Conservation (phyloP, 768 basidiomycete species). For the Pilatotrama ljubarskyi region DNA sequence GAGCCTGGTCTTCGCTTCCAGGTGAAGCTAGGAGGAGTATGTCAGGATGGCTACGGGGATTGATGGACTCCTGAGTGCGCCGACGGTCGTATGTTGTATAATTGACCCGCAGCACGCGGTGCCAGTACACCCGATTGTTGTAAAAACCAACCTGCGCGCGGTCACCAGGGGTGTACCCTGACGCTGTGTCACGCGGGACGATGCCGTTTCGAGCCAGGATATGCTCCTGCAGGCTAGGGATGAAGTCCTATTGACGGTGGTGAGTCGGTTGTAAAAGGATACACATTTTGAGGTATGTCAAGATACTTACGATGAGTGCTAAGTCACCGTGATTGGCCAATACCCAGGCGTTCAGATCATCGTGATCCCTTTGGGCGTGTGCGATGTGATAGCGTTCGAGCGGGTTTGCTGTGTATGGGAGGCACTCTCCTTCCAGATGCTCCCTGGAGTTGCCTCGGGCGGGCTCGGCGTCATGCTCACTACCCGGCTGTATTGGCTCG, state of each 20-base stretch:
- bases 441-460: no score
- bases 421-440: no score
- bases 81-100: constrained; percentile 47
- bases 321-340: not conserved
- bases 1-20: not conserved
- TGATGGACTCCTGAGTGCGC: constrained; percentile 42
- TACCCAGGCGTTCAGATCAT: not conserved
- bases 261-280: no score
- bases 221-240: not conserved
- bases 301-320: not conserved
- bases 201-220: no score
- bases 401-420: not conserved
- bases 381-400: not conserved
- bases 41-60: constrained; percentile 36
- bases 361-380: not conserved
- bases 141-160: not conserved
- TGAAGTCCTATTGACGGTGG: not conserved
- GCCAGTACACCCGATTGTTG: not conserved
- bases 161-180: no score
- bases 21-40: constrained; percentile 35
- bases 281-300: not conserved
- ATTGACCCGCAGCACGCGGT: constrained; percentile 25
- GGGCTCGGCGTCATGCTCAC: no score
- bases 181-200: no score
- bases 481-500: no score